Conservation (phyloP, 805 yeast species). For the Yarrowia deformans region DNA sequence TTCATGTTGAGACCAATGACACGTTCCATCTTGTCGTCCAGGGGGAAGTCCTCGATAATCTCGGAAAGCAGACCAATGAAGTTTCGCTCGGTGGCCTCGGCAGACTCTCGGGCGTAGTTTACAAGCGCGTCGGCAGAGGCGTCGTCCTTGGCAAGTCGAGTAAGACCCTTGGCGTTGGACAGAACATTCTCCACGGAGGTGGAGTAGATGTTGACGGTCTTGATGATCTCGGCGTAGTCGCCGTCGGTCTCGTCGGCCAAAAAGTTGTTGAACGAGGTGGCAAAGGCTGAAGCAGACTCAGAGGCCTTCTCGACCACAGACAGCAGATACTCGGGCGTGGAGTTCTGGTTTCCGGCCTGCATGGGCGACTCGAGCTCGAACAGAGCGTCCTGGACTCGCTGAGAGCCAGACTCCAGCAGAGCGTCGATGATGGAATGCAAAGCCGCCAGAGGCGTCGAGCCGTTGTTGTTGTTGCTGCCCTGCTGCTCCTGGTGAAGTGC, state of each 20-base stretch:
- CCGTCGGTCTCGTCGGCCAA: slow-evolving; percentile 78
- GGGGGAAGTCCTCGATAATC: slow-evolving; percentile 55
- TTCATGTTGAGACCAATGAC: slow-evolving; percentile 78
- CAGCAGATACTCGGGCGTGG: slow-evolving; percentile 72
- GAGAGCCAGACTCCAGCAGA: slow-evolving; percentile 70
- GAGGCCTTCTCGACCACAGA: slow-evolving; percentile 76
- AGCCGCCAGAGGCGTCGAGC: slow-evolving; percentile 60
- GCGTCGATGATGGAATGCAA: slow-evolving; percentile 69
- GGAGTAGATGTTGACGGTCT: slow-evolving; percentile 68
- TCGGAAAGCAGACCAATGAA: slow-evolving; percentile 66
- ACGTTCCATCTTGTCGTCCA: slow-evolving; percentile 72
- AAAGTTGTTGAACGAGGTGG: slow-evolving; percentile 74
- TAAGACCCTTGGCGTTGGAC: slow-evolving; percentile 72
- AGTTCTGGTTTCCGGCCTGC: slow-evolving; percentile 80
- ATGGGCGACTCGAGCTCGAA: slow-evolving; percentile 78
- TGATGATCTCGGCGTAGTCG: slow-evolving; percentile 65
- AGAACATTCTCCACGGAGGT: slow-evolving; percentile 67
- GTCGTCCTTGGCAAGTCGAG: slow-evolving; percentile 60
- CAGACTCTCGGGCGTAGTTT: slow-evolving; percentile 60
- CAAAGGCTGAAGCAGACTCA: slow-evolving; percentile 77
- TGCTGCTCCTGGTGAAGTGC: slow-evolving; percentile 49
- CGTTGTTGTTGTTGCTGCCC: slow-evolving; percentile 52
- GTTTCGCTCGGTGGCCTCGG: slow-evolving; percentile 66
- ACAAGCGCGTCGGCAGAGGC: slow-evolving; percentile 61
- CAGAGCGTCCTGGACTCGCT: slow-evolving; percentile 72